Evolutionary conservation across 140 eudicot genomes (phyloP).

Genomic region (Anethum foeniculum): DNA sequence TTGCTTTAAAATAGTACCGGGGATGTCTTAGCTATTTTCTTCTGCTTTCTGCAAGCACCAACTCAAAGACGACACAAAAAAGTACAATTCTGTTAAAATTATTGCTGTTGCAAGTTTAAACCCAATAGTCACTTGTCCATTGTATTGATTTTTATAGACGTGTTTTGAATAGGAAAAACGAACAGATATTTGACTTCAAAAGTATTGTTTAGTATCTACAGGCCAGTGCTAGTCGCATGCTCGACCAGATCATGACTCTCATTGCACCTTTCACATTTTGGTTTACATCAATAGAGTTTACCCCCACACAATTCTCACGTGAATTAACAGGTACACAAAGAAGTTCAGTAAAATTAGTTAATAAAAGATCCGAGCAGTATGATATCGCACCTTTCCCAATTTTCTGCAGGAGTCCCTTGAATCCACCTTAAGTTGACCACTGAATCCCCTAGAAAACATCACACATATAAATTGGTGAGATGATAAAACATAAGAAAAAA

Average conservation of each 20-base stretch:
- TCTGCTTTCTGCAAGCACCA: not conserved
- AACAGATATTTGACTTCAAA: not conserved
- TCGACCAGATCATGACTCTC: not conserved
- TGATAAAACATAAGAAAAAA: not conserved
- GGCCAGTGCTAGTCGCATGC: not conserved
- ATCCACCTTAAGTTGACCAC: slow-evolving; percentile 33
- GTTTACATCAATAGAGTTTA: not conserved
- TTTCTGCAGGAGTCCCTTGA: slow-evolving; percentile 30
- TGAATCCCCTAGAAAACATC: slow-evolving; percentile 41
- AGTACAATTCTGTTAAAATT: not conserved
- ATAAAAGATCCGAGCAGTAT: not conserved
- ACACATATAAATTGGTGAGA: not conserved
- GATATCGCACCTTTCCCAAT: slow-evolving; percentile 47
- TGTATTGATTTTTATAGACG: not conserved
- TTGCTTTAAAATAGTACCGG: not conserved
- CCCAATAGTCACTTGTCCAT: not conserved
- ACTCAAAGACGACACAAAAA: not conserved
- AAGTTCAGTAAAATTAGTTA: not conserved
- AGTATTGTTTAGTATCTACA: not conserved
- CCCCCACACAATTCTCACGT: not conserved
- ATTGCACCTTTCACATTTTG: not conserved
- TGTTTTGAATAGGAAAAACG: not conserved
- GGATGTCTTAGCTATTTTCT: not conserved
- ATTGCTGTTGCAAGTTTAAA: not conserved
- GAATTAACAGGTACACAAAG: not conserved